Conservation (phyloP, 805 yeast genomes). For the Ogataea saltuana region DNA sequence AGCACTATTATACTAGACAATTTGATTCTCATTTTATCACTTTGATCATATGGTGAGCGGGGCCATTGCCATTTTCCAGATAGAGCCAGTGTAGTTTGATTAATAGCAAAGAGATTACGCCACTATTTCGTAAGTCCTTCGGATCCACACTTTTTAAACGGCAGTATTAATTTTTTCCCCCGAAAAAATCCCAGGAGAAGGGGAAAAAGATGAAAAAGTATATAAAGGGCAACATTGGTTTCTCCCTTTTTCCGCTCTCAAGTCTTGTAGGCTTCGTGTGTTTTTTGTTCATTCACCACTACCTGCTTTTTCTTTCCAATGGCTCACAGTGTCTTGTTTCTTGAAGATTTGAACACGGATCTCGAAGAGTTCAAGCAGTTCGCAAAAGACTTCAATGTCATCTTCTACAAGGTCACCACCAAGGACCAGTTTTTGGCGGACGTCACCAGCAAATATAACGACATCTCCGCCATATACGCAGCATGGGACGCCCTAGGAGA, state of each 20-base stretch:
- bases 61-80: conserved; percentile 4
- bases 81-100: conserved; percentile 10
- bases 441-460: conserved; percentile 37
- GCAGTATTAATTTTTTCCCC: not conserved
- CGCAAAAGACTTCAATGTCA: conserved; percentile 40
- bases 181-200: too few species aligned
- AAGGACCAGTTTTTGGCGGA: conserved; percentile 42
- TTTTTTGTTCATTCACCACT: too few species aligned
- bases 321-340: conserved; percentile 40
- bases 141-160: too few species aligned
- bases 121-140: too few species aligned
- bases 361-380: conserved; percentile 50
- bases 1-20: conserved; percentile 8
- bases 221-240: too few species aligned
- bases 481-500: conserved; percentile 51
- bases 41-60: conserved; percentile 5
- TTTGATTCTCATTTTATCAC: too few species aligned
- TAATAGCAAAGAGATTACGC: conserved; percentile 11
- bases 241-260: too few species aligned
- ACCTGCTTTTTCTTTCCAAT: too few species aligned
- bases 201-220: too few species aligned
- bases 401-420: conserved; percentile 43
- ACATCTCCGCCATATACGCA: conserved; percentile 50
- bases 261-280: too few species aligned
- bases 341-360: conserved; percentile 50